Conservation (phyloP, 148 eudicot species). For the Vaccinium corymbosum region DNA sequence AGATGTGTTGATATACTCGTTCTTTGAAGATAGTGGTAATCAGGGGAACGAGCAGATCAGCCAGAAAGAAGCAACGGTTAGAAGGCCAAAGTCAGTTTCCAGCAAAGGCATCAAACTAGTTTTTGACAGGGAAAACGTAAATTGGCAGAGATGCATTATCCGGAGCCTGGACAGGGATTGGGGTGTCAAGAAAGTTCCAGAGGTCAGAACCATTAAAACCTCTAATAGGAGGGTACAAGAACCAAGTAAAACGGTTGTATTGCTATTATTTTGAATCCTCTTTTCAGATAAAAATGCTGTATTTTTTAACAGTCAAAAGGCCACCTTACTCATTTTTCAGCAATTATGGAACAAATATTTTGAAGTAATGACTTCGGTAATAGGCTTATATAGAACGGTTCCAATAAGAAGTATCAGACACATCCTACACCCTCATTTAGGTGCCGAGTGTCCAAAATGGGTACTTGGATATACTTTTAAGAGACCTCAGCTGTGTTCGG, state of each 20-base stretch:
- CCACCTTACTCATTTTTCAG: neutral
- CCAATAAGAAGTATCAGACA: neutral
- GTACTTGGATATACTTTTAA: neutral
- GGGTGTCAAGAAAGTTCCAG: neutral
- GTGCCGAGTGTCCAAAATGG: neutral
- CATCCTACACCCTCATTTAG: neutral
- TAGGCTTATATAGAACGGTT: neutral
- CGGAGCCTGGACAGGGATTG: neutral
- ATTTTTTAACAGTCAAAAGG: neutral
- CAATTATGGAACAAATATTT: neutral
- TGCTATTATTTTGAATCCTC: neutral
- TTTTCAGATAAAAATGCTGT: neutral
- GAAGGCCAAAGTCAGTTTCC: neutral
- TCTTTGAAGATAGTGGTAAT: neutral
- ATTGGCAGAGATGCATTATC: neutral
- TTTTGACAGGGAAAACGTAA: neutral
- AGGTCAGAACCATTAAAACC: neutral
- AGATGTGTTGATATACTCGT: neutral
- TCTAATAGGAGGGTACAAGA: neutral
- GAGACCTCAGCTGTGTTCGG: no score
- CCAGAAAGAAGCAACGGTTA: neutral
- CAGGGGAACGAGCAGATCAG: constrained; percentile 5
- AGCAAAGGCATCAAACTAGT: constrained; percentile 1
- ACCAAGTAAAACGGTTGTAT: neutral
- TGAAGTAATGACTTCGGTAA: neutral